Conservation (phyloP, 2,329 filamentous ascomycete species). For the Stenocarpella maydis region DNA sequence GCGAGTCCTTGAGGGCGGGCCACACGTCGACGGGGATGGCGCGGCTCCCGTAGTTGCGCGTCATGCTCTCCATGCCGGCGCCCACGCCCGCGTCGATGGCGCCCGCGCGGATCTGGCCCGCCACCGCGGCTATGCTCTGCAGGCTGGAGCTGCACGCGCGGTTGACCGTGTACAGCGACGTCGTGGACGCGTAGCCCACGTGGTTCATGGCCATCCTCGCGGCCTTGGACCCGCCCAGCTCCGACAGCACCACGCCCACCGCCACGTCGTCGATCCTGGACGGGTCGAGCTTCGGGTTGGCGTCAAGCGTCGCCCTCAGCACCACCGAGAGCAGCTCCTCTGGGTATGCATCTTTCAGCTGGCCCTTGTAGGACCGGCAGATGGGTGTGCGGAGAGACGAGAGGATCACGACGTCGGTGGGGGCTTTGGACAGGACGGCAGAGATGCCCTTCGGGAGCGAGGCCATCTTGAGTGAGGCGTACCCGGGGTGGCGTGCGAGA, state of each 20-base stretch:
- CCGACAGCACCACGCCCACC: constrained; percentile 88
- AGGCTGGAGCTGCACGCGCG: constrained; percentile 84
- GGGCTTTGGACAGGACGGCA: constrained; percentile 79
- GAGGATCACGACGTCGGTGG: constrained; percentile 86
- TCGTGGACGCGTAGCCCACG: constrained; percentile 76
- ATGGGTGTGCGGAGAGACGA: constrained; percentile 90
- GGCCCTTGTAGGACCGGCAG: constrained; percentile 82
- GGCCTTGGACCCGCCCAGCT: constrained; percentile 89
- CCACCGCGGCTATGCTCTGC: constrained; percentile 77
- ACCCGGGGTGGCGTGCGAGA: not conserved
- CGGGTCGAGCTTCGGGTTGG: constrained; percentile 76
- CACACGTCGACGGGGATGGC: constrained; percentile 88
- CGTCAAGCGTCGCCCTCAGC: constrained; percentile 72
- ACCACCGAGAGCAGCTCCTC: constrained; percentile 83
- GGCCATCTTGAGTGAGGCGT: constrained; percentile 47
- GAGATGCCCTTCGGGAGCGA: constrained; percentile 70
- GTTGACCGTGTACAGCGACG: constrained; percentile 86
- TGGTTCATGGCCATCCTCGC: constrained; percentile 91
- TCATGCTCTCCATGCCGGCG: constrained; percentile 97
- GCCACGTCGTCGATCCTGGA: constrained; percentile 79
- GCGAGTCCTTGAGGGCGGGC: constrained; percentile 73
- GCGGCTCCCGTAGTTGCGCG: constrained; percentile 81
- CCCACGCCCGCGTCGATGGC: constrained; percentile 79
- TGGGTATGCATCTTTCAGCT: constrained; percentile 86
- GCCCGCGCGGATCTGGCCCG: constrained; percentile 77